Evolutionary conservation across 176 grass and related monocot genomes (phyloP), one percentile per base, ranked within the genome.

Genomic region (Oryza punctata): DNA sequence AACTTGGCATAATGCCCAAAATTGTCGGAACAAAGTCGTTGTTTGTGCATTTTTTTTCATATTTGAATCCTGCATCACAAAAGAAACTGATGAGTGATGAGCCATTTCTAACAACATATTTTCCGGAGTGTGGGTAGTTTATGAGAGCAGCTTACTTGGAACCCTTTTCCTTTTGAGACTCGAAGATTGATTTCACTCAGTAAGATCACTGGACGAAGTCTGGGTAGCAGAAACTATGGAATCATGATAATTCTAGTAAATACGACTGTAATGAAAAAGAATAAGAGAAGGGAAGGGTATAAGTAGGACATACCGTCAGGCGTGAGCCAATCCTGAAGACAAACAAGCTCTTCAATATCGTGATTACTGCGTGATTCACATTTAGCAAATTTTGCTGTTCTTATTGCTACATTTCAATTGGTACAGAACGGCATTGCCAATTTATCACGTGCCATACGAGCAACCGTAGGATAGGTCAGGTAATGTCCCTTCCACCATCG

Each of bases 401-500:
- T 85, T 85, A 21, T 77, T 85, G 64, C 77, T 77, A 37, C 70
- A 19, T 67, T 59, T 63, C 40, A 70, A 9, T 81, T 28, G 13
- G 12, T 81, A 41, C 70, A 63, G 15, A 33, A n/a, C 13, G 82
- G 77, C 52, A 81, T 68, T 70, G 87, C 82, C 21, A 85, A 43
- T 33, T 81, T 64, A 71, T 85, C 77, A 7, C 71, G 18, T 10
- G 77, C 87, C 77, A 85, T 81, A 64, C n/a, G 52, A 12, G 77
- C 77, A 28, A 85, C 15, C 23, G 65, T 89, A 50, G 40, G 77
- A 64, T 81, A 70, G 3, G 65, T 76, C 70, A 63, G 23, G 4
- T 44, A 65, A 49, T 81, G 70, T 70, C 63, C 70, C 65, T 85
- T 89, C 87, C 82, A 81, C 77, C 82, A 85, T 46, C 75, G 76